phyloP scores from a whole-genome alignment of 2,329 filamentous ascomycete species.

The Eutypella sp. region DNA sequence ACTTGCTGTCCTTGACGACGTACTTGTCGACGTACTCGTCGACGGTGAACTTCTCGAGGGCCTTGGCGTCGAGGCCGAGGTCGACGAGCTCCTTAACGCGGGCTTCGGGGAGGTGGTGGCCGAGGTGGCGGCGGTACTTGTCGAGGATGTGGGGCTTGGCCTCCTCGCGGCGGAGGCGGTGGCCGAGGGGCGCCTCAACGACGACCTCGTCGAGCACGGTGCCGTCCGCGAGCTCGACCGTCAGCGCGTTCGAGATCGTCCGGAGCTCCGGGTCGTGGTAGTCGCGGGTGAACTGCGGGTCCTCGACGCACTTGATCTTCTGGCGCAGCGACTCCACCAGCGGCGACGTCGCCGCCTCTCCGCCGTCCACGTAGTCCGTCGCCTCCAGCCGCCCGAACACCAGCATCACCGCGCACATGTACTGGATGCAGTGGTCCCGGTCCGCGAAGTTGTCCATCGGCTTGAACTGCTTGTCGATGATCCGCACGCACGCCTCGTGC shows the following conservation, averaged over 20 bases:
- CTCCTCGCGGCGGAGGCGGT: conserved; percentile 86
- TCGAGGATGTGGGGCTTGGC: conserved; percentile 94
- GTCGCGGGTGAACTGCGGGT: conserved; percentile 87
- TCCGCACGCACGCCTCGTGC: conserved; percentile 96
- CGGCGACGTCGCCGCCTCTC: conserved; percentile 83
- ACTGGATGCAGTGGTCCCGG: conserved; percentile 98
- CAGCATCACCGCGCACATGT: conserved; percentile 97
- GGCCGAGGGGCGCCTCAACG: conserved; percentile 90
- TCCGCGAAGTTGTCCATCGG: conserved; percentile 99
- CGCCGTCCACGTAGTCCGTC: conserved; percentile 86
- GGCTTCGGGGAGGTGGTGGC: conserved; percentile 71
- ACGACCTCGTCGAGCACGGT: conserved; percentile 85
- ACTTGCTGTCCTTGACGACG: conserved; percentile 58
- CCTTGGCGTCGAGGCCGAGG: conserved; percentile 68
- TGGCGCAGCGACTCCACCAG: conserved; percentile 88
- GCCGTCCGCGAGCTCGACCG: conserved; percentile 90
- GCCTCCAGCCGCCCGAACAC: conserved; percentile 91
- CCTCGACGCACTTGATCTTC: conserved; percentile 94
- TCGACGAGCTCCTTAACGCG: conserved; percentile 79
- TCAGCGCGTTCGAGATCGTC: conserved; percentile 95
- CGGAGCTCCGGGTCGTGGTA: conserved; percentile 93
- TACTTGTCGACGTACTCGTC: conserved; percentile 84
- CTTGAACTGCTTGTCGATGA: conserved; percentile 99
- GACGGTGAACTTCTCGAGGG: conserved; percentile 74
- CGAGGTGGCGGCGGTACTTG: conserved; percentile 92